Conservation (phyloP, 2,329 filamentous ascomycete genomes). For the Pestalotiopsis sp. region DNA sequence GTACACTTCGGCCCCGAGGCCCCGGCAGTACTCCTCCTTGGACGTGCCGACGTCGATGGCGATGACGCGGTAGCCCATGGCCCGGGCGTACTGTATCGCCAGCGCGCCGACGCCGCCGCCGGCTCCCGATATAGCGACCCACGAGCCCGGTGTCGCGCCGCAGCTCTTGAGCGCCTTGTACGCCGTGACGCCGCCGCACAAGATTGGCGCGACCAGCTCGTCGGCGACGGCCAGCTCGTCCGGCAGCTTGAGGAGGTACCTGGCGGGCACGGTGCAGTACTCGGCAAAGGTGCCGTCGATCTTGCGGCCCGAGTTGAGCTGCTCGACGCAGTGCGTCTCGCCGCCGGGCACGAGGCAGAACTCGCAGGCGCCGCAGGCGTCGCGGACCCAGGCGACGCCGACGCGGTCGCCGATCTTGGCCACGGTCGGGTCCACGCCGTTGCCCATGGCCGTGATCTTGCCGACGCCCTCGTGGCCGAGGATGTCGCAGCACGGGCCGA, state of each 20-base stretch:
- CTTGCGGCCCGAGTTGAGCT: slow-evolving; percentile 32
- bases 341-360: slow-evolving; percentile 31
- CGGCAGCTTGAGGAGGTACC: slow-evolving; percentile 34
- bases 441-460: slow-evolving; percentile 35
- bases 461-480: slow-evolving; percentile 48
- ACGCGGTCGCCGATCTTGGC: slow-evolving; percentile 34
- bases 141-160: slow-evolving; percentile 31
- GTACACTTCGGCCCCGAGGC: slow-evolving; percentile 37
- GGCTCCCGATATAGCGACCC: slow-evolving; percentile 37
- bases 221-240: slow-evolving; percentile 28
- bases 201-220: slow-evolving; percentile 38
- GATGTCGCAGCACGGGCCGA: slow-evolving; percentile 34
- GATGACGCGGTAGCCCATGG: slow-evolving; percentile 42
- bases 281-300: slow-evolving; percentile 41
- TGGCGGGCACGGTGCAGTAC: slow-evolving; percentile 34
- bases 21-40: slow-evolving; percentile 29
- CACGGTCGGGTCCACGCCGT: slow-evolving; percentile 26
- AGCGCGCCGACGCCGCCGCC: slow-evolving; percentile 40
- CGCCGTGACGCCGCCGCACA: slow-evolving; percentile 44
- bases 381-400: slow-evolving; percentile 39
- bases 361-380: slow-evolving; percentile 34
- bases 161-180: slow-evolving; percentile 40
- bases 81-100: slow-evolving; percentile 37
- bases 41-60: slow-evolving; percentile 36
- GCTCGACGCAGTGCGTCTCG: slow-evolving; percentile 35